Conservation (phyloP, 2,329 filamentous ascomycete genomes). For the Allantophomopsis cytisporea region DNA sequence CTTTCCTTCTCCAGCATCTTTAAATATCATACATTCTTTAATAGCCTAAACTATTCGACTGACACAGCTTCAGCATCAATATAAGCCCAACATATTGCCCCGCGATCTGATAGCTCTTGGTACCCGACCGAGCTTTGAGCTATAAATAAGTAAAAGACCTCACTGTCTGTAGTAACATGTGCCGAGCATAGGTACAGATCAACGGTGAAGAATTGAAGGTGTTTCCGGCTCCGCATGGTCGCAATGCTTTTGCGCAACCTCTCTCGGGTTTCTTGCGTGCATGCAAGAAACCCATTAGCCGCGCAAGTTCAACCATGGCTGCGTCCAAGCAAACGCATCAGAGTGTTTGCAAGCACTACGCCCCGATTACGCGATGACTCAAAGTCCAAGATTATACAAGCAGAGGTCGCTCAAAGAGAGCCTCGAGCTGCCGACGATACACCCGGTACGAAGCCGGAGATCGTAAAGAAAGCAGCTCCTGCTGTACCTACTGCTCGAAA, state of each 20-base stretch:
- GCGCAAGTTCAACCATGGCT: slow-evolving; percentile 9
- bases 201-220: no score
- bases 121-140: no score
- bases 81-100: no score
- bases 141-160: no score
- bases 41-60: no score
- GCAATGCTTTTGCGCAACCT: slow-evolving; percentile 16
- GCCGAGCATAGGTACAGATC: no score
- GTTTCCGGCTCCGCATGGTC: not conserved
- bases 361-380: not conserved
- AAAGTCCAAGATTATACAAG: not conserved
- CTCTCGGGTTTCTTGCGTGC: slow-evolving; percentile 14
- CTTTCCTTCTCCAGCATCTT: no score
- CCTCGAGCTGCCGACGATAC: slow-evolving; percentile 8
- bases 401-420: not conserved
- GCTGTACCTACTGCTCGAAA: slow-evolving; percentile 13
- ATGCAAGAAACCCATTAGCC: slow-evolving; percentile 8
- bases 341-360: slow-evolving; percentile 16
- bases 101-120: no score
- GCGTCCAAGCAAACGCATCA: slow-evolving; percentile 8
- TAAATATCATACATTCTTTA: no score
- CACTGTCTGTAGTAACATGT: no score
- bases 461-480: slow-evolving; percentile 8
- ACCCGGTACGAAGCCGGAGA: slow-evolving; percentile 11
- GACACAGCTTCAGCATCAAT: no score